Percentiles rank a stretch among this genome's conserved stretches.
These are phyloP conservation scores for Wickerhamomyces chaumierensis DNA, from an alignment of 805 yeast species.

Conservation along the genomic window DNA sequence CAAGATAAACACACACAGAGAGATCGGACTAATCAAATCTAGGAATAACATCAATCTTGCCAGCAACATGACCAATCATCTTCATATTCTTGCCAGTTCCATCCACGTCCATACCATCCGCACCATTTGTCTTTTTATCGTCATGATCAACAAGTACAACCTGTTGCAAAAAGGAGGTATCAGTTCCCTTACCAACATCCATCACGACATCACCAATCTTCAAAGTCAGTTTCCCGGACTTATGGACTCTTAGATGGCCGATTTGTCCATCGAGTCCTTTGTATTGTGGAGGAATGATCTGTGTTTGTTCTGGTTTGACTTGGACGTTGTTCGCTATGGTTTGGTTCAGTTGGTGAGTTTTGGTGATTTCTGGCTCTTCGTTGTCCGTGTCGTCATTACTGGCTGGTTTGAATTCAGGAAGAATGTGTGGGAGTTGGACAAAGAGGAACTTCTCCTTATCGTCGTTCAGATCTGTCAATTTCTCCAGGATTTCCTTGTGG, in stretches of 20 bases:
- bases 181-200: conserved; percentile 65
- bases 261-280: conserved; percentile 39
- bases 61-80: conserved; percentile 42
- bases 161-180: conserved; percentile 63
- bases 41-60: conserved; percentile 52
- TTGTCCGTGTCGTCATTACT: no score
- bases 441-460: conserved; percentile 23
- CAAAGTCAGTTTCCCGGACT: conserved; percentile 73
- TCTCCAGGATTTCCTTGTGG: conserved; percentile 24
- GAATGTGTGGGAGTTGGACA: conserved; percentile 26
- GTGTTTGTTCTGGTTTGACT: conserved; percentile 1
- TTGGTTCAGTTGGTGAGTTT: conserved; percentile 3
- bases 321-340: conserved; percentile 6
- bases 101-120: conserved; percentile 25
- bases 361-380: conserved; percentile 3
- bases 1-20: no score
- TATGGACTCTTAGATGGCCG: conserved; percentile 67
- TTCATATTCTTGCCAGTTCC: conserved; percentile 7
- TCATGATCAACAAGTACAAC: conserved; percentile 35
- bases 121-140: conserved; percentile 21
- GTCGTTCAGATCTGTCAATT: conserved; percentile 18
- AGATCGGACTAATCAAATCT: conserved; percentile 15
- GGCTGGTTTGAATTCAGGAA: conserved; percentile 22
- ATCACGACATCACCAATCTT: conserved; percentile 58
- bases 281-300: not conserved